Conservation (phyloP, 257 asterid species). For the Paulownia fortunei region DNA sequence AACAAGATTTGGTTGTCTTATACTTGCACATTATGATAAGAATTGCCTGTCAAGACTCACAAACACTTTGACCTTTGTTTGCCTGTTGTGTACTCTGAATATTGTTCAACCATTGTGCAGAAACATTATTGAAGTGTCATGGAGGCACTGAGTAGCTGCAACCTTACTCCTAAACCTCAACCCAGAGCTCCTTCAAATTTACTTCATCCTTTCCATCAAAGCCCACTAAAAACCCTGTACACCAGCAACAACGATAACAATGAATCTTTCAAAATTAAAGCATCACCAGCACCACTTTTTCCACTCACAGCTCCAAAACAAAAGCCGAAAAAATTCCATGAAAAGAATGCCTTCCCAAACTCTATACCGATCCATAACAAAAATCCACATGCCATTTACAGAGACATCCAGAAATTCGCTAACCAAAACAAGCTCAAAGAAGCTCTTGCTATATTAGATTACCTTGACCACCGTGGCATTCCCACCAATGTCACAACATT, state of each 20-base stretch:
- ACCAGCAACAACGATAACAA: neutral
- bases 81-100: neutral
- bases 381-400: conserved; percentile 78
- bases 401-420: conserved; percentile 74
- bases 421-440: conserved; percentile 70
- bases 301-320: conserved; percentile 26
- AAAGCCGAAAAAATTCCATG: conserved; percentile 37
- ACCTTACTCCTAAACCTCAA: conserved; percentile 38
- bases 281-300: conserved; percentile 36
- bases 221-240: conserved; percentile 19
- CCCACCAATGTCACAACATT: conserved; percentile 85
- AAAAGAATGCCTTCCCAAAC: conserved; percentile 54
- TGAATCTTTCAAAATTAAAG: conserved; percentile 36
- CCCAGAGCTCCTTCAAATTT: conserved; percentile 27
- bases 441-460: conserved; percentile 76
- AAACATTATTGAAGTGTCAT: conserved; percentile 36
- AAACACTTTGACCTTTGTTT: neutral
- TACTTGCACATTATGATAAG: neutral
- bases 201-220: conserved; percentile 34
- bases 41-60: neutral
- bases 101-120: conserved; percentile 28
- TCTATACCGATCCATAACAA: conserved; percentile 61
- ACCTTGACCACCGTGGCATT: conserved; percentile 77
- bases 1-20: neutral
- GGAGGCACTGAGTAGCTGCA: conserved; percentile 52